A percentile compares a stretch with the other conserved stretches of the same genome.
phyloP scores from a whole-genome alignment of 805 yeast genomes.

The Debaryomyces castellii region DNA sequence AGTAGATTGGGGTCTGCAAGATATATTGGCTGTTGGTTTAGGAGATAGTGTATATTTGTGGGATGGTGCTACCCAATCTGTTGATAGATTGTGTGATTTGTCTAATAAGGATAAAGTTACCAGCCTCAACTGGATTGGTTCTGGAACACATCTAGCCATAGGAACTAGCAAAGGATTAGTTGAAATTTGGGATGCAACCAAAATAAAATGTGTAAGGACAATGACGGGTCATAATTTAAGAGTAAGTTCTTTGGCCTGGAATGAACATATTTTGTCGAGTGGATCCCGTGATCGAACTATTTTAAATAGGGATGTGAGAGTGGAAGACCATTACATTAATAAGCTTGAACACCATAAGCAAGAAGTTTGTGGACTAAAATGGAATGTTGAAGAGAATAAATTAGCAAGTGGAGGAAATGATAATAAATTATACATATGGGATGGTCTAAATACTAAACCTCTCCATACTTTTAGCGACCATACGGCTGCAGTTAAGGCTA shows the following conservation, averaged over 20 bases:
- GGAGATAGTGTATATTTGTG: slow-evolving; percentile 87
- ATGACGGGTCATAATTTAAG: slow-evolving; percentile 89
- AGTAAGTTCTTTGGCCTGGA: slow-evolving; percentile 91
- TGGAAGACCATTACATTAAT: slow-evolving; percentile 76
- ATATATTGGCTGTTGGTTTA: slow-evolving; percentile 84
- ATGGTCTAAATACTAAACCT: slow-evolving; percentile 69
- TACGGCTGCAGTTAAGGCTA: slow-evolving; percentile 93
- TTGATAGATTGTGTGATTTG: slow-evolving; percentile 75
- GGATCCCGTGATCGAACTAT: slow-evolving; percentile 87
- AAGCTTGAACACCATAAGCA: slow-evolving; percentile 77
- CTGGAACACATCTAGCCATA: slow-evolving; percentile 91
- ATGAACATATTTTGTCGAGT: slow-evolving; percentile 80
- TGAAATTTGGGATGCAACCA: slow-evolving; percentile 91
- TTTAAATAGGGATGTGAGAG: slow-evolving; percentile 87
- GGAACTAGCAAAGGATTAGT: slow-evolving; percentile 87
- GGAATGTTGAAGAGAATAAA: slow-evolving; percentile 90
- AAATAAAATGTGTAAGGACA: slow-evolving; percentile 77
- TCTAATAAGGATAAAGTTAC: slow-evolving; percentile 67
- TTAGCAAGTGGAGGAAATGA: slow-evolving; percentile 96
- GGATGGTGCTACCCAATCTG: slow-evolving; percentile 84
- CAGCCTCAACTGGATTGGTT: slow-evolving; percentile 87
- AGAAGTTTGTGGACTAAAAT: slow-evolving; percentile 93
- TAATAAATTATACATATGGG: slow-evolving; percentile 85
- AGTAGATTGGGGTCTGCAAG: slow-evolving; percentile 94
- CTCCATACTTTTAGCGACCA: slow-evolving; percentile 76